Evolutionary conservation across 306 rosid species (phyloP).

Genomic region (Coriaria nepalensis): DNA sequence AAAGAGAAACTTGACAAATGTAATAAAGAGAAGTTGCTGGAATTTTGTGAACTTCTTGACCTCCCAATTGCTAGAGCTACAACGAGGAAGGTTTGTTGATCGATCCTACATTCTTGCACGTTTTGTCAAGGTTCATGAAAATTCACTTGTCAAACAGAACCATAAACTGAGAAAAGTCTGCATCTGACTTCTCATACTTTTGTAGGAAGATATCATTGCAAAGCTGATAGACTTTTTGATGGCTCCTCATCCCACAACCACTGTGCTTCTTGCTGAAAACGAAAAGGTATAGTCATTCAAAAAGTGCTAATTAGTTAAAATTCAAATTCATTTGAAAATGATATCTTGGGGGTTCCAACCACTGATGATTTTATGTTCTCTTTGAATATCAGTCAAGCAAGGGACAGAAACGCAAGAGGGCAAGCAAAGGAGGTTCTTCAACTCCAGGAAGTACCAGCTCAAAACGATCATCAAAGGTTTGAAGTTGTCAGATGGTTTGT

Average conservation of each 20-base stretch:
- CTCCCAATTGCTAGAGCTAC: slow-evolving; percentile 49
- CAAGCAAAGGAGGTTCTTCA: slow-evolving; percentile 41
- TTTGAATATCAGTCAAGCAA: slow-evolving; percentile 36
- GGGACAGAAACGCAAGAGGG: slow-evolving; percentile 66
- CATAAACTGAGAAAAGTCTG: background rate
- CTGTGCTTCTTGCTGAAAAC: slow-evolving; percentile 60
- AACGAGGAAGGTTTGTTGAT: slow-evolving; percentile 59
- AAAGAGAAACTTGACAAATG: slow-evolving; percentile 86
- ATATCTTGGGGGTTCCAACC: too few species aligned
- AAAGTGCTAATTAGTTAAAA: too few species aligned
- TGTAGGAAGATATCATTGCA: slow-evolving; percentile 73
- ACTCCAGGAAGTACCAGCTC: slow-evolving; percentile 36
- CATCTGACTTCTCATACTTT: slow-evolving; percentile 12
- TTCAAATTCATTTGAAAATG: too few species aligned
- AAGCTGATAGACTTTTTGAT: slow-evolving; percentile 73
- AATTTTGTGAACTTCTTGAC: slow-evolving; percentile 77
- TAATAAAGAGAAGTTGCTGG: slow-evolving; percentile 74
- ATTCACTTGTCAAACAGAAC: too few species aligned
- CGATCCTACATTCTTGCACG: slow-evolving; percentile 7
- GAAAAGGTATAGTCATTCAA: slow-evolving; percentile 40
- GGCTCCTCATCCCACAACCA: slow-evolving; percentile 70
- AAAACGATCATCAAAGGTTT: slow-evolving; percentile 60
- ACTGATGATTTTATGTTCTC: background rate
- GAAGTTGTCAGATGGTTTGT: too few species aligned
- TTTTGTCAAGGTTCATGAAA: too few species aligned